phyloP scores from a whole-genome alignment of 345 rosid species.

The Barbarea vulgaris region DNA sequence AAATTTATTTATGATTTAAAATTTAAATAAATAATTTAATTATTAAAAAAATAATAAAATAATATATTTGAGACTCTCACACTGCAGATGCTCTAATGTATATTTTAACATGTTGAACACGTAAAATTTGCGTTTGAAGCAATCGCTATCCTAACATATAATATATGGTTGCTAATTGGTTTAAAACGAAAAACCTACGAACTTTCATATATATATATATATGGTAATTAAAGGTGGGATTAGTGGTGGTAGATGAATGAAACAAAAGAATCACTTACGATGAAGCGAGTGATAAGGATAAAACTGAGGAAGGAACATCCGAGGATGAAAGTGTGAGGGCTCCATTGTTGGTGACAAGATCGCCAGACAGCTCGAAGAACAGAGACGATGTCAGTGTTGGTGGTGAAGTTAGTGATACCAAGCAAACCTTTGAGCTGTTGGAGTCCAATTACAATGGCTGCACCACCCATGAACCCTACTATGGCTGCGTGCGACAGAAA shows the following conservation, averaged over 20 bases:
- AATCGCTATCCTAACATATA: neutral
- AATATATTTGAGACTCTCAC: too few relatives aligned
- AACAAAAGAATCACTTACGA: constrained; percentile 50
- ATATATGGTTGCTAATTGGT: neutral
- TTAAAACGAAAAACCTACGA: neutral
- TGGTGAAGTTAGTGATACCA: constrained; percentile 73
- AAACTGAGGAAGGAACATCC: constrained; percentile 43
- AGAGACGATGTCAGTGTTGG: constrained; percentile 77
- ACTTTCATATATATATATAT: neutral
- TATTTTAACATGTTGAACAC: neutral
- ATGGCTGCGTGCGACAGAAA: constrained; percentile 84
- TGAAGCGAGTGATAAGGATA: constrained; percentile 61
- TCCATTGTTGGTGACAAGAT: constrained; percentile 70
- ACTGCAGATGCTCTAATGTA: too few relatives aligned
- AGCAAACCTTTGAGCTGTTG: constrained; percentile 90
- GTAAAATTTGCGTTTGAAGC: neutral
- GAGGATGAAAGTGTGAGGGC: constrained; percentile 28
- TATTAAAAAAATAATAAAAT: too few relatives aligned
- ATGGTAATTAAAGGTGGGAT: neutral
- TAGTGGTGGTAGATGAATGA: neutral
- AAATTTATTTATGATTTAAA: too few relatives aligned
- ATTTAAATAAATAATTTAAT: too few relatives aligned
- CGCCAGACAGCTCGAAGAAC: constrained; percentile 67
- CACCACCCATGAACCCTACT: constrained; percentile 95
- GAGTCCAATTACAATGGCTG: constrained; percentile 89